A percentile compares a stretch with the other conserved stretches of the same genome.
These are phyloP conservation scores for Boeremia lycopersici DNA, from an alignment of 2,329 filamentous ascomycete species.

Conservation along the genomic window DNA sequence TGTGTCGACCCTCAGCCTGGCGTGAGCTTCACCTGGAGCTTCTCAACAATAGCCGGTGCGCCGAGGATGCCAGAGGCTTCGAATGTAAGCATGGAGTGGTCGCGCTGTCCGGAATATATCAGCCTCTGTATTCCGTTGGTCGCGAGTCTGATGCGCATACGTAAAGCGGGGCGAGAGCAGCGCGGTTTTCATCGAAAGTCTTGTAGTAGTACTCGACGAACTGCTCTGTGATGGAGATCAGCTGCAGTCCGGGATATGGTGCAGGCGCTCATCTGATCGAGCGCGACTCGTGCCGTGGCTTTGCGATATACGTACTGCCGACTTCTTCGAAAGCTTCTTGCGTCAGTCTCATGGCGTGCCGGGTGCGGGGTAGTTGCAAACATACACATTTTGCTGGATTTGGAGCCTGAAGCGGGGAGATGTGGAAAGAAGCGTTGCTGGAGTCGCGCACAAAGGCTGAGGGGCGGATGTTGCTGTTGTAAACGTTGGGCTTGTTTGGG, in stretches of 20 bases:
- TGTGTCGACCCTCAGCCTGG: not conserved
- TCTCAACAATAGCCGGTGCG: constrained; percentile 71
- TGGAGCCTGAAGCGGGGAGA: not conserved
- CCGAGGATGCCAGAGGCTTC: constrained; percentile 74
- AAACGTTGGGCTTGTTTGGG: constrained; percentile 25
- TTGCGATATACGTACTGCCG: constrained; percentile 48
- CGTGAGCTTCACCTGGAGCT: constrained; percentile 70
- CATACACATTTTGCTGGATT: constrained; percentile 25
- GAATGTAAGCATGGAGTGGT: constrained; percentile 91
- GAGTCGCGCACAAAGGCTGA: constrained; percentile 15
- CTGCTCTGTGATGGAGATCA: constrained; percentile 64
- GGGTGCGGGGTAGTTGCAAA: constrained; percentile 21
- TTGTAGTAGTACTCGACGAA: constrained; percentile 93
- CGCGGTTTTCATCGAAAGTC: constrained; percentile 78
- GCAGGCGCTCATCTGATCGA: not conserved
- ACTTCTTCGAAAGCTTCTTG: constrained; percentile 31
- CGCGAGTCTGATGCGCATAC: constrained; percentile 59
- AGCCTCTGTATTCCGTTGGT: constrained; percentile 1
- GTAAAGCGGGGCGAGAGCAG: constrained; percentile 73
- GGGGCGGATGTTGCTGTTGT: constrained; percentile 15
- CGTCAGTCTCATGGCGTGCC: constrained; percentile 16
- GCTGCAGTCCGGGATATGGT: constrained; percentile 8
- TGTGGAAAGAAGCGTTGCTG: not conserved
- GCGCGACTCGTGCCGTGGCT: not conserved
- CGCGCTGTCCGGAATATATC: constrained; percentile 61